A percentile compares a stretch with the other conserved stretches of the same genome.
These are phyloP conservation scores for Volvariella surrecta DNA, from an alignment of 1,284 basidiomycete genomes.

Conservation along the genomic window DNA sequence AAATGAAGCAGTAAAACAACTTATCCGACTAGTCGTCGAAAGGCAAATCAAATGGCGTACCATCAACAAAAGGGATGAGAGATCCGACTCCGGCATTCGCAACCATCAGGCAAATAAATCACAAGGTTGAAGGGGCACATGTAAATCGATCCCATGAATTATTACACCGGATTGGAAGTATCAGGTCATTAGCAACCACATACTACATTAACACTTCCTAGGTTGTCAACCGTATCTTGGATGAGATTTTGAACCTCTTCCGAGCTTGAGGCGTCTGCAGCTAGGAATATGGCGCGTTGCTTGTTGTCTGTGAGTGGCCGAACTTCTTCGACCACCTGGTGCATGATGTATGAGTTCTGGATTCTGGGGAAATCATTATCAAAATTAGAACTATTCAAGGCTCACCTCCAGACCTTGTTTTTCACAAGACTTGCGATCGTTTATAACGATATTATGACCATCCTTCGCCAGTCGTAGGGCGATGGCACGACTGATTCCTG, in stretches of 20 bases:
- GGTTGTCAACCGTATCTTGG: constrained; percentile 16
- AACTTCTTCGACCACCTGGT: background rate
- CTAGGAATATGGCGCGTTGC: constrained; percentile 11
- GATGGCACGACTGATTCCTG: constrained; percentile 31
- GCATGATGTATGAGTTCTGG: no score
- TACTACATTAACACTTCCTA: constrained; percentile 30
- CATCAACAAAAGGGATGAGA: constrained; percentile 9
- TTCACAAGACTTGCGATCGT: constrained; percentile 26
- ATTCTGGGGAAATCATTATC: constrained; percentile 12
- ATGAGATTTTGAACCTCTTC: constrained; percentile 27
- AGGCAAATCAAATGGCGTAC: constrained; percentile 4
- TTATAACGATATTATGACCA: constrained; percentile 30
- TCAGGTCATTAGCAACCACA: no score
- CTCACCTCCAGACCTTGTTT: constrained; percentile 4
- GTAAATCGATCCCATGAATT: no score
- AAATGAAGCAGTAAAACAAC: no score
- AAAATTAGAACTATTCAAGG: no score
- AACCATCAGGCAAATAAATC: no score
- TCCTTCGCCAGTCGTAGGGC: constrained; percentile 32
- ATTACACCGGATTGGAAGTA: no score
- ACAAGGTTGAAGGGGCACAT: no score
- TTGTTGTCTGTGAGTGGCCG: background rate
- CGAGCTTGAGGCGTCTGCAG: constrained; percentile 26
- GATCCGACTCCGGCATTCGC: constrained; percentile 15
- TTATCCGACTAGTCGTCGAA: background rate